Base-by-base conservation (phyloP, 179 eudicot species). In the Corrigiola litoralis region DNA sequence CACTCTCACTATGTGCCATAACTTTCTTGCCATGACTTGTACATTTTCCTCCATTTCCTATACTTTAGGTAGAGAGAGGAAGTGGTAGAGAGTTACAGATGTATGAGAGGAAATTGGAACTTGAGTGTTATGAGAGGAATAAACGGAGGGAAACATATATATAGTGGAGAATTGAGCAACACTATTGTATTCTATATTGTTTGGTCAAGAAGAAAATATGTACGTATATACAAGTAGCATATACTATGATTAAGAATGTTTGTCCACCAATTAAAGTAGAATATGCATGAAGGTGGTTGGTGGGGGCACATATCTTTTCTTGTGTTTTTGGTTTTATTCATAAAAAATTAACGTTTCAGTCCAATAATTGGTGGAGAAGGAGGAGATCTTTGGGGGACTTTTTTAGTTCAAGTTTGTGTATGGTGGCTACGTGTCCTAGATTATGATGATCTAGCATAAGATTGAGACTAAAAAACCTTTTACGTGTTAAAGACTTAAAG, bases 1-100 rank as follows among this genome's bases (percentile, higher is more conserved):
- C n/a, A 79, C 81, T 28, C 81, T 77, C n/a, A 79, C 63, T 27
- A 77, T 25, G 61, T 72, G 79, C 81, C 81, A 71, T 38, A 75
- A 18, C 60, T 60, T 79, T 65, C 60, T 82, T n/a, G 81, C 77
- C 37, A 81, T 63, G 2, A 41, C 33, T 57, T 71, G 79, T 51
- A 53, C 49, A 58, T 77, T 77, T 48, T 61, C 50, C 47, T 68
- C 75, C 83, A 79, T 75, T 61, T 72, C 13, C 10, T 33, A 31
- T 17, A 11, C 14, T 24, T n/a, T 52, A 17, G 37, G 29, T 65
- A n/a, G 28, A 46, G 53, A 24, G 34, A 48, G 36, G 24, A n/a
- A 5, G 25, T 6, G 46, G 28, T 16, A 9, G 20, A 42, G 24
- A 14, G 55, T n/a, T n/a, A n/a, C n/a, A 51, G 13, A 10, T 23